Conservation (phyloP, 495 filamentous ascomycete species). For the Daldinia caldariorum region DNA sequence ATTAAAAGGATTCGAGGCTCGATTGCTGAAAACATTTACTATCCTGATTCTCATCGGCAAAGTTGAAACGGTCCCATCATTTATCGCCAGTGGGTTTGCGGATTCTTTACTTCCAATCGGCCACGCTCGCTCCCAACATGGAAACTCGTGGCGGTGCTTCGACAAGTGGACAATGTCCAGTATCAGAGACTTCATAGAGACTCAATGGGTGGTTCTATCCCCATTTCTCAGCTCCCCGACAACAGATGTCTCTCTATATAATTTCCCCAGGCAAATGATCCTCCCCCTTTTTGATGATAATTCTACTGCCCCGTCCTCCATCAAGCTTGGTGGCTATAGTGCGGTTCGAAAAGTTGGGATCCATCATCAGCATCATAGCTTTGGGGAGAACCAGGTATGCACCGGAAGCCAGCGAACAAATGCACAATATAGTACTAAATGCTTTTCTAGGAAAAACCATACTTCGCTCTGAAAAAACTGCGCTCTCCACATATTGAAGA, state of each 20-base stretch:
- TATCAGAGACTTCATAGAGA: conserved; percentile 23
- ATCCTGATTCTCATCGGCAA: conserved; percentile 25
- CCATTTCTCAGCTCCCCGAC: conserved; percentile 11
- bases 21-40: conserved; percentile 16
- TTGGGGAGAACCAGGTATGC: conserved; percentile 11
- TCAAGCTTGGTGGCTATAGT: conserved; percentile 14
- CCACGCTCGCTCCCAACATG: conserved; percentile 2
- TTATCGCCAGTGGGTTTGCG: conserved; percentile 21
- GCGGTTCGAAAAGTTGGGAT: conserved; percentile 22
- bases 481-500: conserved; percentile 10
- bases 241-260: conserved; percentile 16
- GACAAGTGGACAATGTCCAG: conserved; percentile 13
- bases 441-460: conserved; percentile 12
- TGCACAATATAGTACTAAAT: neutral
- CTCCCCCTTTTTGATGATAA: conserved; percentile 13
- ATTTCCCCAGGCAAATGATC: conserved; percentile 11
- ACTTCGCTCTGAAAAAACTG: conserved; percentile 26
- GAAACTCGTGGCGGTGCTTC: conserved; percentile 6
- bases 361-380: conserved; percentile 27
- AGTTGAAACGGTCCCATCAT: conserved; percentile 15
- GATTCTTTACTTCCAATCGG: conserved; percentile 30
- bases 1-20: neutral
- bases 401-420: neutral
- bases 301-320: neutral
- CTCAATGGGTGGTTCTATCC: conserved; percentile 28